Percentiles rank a stretch among this genome's conserved stretches.
Evolutionary conservation across 208 protist species (phyloP).

Genomic region (Tritrichomonas foetus): DNA sequence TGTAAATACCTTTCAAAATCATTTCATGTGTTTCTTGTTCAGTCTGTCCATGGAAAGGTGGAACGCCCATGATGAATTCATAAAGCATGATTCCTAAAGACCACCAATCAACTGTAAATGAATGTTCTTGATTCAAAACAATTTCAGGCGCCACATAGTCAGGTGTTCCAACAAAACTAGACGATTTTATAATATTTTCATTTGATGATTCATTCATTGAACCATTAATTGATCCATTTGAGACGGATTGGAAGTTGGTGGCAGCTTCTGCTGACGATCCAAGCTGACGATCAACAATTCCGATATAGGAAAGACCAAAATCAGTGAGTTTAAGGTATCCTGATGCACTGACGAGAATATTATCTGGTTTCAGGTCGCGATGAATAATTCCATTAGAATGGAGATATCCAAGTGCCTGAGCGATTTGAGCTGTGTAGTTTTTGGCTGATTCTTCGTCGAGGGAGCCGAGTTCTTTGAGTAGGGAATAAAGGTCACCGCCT

Average conservation of each 20-base stretch:
- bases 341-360: conserved; percentile 60
- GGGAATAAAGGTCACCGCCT: conserved; percentile 72
- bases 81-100: conserved; percentile 66
- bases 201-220: background rate
- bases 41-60: conserved; percentile 66
- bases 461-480: conserved; percentile 58
- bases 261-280: background rate
- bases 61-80: conserved; percentile 68
- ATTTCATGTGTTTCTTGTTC: conserved; percentile 60
- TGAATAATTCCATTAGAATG: conserved; percentile 64
- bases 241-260: background rate
- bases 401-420: conserved; percentile 60
- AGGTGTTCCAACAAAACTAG: conserved; percentile 3
- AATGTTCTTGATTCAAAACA: conserved; percentile 54
- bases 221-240: no score
- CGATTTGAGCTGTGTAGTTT: conserved; percentile 66
- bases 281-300: background rate
- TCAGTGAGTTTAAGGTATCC: conserved; percentile 55
- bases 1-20: conserved; percentile 55
- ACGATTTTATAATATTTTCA: background rate
- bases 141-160: conserved; percentile 18
- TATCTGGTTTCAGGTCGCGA: conserved; percentile 66
- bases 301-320: conserved; percentile 38
- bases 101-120: conserved; percentile 72
- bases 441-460: conserved; percentile 59